Percentiles rank a stretch among this genome's conserved stretches.
These are phyloP conservation scores for Poterioochromonas sp. DNA, from an alignment of 352 stramenopile species.

Conservation along the genomic window DNA sequence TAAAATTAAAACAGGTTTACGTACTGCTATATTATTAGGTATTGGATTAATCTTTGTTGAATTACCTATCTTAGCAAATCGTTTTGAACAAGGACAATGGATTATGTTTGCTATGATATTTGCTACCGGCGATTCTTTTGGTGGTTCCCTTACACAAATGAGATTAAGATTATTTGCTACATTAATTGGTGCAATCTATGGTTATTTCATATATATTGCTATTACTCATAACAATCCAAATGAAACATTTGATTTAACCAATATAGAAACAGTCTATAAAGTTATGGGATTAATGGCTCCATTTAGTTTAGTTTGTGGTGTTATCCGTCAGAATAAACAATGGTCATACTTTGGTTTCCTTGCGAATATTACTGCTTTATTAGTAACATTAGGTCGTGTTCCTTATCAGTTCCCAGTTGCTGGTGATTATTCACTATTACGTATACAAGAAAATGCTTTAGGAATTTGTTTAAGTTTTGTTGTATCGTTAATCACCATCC, in stretches of 20 bases:
- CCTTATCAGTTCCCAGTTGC: background rate
- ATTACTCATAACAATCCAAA: background rate
- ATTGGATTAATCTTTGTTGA: background rate
- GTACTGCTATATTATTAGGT: background rate
- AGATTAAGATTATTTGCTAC: background rate
- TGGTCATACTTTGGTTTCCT: background rate
- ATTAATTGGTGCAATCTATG: background rate
- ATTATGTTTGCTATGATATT: conserved; percentile 1
- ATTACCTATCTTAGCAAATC: background rate
- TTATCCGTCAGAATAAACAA: background rate
- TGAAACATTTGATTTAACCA: no score
- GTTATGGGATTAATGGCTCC: background rate
- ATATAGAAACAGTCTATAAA: no score
- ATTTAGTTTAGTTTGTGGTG: background rate
- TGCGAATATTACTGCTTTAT: background rate
- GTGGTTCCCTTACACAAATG: background rate
- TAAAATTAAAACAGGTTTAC: background rate
- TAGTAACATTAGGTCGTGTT: background rate
- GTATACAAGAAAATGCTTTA: background rate
- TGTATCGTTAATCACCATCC: background rate
- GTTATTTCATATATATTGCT: background rate
- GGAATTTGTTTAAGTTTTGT: background rate
- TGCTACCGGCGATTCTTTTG: background rate
- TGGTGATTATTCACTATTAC: background rate
- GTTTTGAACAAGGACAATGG: background rate